These are phyloP conservation scores for Uncinocarpus reesii DNA, from an alignment of 2,329 filamentous ascomycete species.

Conservation along the genomic window DNA sequence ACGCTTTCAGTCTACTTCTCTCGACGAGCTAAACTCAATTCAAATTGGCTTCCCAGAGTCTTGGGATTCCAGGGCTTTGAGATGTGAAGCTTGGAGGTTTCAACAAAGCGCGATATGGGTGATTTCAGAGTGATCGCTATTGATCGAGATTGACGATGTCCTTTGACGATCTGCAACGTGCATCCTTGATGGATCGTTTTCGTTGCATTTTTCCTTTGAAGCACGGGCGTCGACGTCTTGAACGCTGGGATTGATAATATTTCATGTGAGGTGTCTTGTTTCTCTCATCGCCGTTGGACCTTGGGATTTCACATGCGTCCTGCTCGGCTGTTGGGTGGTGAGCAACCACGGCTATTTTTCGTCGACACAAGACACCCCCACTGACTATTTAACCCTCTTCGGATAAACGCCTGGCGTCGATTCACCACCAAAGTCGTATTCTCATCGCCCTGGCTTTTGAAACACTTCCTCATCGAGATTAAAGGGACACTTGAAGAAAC, in stretches of 20 bases:
- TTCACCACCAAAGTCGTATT: no score
- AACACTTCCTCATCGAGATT: no score
- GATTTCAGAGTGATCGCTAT: no score
- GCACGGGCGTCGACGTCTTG: no score
- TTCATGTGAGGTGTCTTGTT: background rate
- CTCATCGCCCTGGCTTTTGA: no score
- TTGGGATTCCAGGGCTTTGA: background rate
- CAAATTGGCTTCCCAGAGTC: background rate
- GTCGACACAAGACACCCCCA: background rate
- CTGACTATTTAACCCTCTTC: background rate
- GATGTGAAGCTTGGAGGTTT: background rate
- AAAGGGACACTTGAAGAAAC: background rate
- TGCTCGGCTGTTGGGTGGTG: background rate
- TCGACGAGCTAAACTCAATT: background rate
- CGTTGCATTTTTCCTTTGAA: no score
- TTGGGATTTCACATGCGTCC: constrained; percentile 5
- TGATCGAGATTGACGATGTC: background rate
- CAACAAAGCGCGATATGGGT: no score
- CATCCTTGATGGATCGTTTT: background rate
- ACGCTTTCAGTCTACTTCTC: background rate
- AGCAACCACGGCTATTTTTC: background rate
- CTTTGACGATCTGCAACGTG: constrained; percentile 8
- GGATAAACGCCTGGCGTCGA: no score
- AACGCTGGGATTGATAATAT: background rate
- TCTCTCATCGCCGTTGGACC: background rate